A percentile compares a stretch with the other conserved stretches of the same genome.
Conservation (phyloP, 345 rosid species). For the Conringia planisiliqua region DNA sequence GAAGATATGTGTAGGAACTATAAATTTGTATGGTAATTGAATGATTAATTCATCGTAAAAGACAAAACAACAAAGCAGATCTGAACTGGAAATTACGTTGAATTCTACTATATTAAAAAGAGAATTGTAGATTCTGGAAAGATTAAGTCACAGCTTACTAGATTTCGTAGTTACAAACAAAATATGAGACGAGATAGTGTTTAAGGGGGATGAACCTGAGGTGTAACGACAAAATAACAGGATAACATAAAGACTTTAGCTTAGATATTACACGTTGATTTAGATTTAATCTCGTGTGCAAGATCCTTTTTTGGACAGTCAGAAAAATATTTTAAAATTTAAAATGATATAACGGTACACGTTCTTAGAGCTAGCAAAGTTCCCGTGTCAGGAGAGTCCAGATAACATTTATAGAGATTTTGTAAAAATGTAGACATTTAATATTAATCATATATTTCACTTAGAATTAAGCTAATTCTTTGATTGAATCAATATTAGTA, state of each 20-base stretch:
- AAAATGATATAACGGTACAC: not conserved
- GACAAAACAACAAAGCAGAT: slow-evolving; percentile 3
- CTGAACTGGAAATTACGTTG: slow-evolving; percentile 16
- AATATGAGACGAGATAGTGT: not conserved
- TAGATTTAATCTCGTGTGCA: slow-evolving; percentile 15
- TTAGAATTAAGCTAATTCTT: not conserved
- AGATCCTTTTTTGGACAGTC: slow-evolving; percentile 2
- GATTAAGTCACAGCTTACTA: not conserved
- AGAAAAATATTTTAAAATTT: not conserved
- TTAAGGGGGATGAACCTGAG: slow-evolving; percentile 29
- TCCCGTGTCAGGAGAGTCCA: not conserved
- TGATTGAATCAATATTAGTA: not conserved
- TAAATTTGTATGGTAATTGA: not conserved
- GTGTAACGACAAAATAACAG: slow-evolving; percentile 23
- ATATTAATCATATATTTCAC: not conserved
- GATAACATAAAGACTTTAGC: slow-evolving; percentile 13
- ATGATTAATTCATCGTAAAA: not conserved
- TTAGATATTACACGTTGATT: slow-evolving; percentile 10
- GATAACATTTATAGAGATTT: not conserved
- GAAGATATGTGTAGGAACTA: not conserved
- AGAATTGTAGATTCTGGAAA: not conserved
- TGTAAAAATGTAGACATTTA: not conserved
- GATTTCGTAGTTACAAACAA: slow-evolving; percentile 11
- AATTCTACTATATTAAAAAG: not conserved
- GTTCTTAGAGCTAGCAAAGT: slow-evolving; percentile 15